Base-by-base conservation (phyloP, 1,139 yeast genomes). In the Saccharomyces hybrid region DNA sequence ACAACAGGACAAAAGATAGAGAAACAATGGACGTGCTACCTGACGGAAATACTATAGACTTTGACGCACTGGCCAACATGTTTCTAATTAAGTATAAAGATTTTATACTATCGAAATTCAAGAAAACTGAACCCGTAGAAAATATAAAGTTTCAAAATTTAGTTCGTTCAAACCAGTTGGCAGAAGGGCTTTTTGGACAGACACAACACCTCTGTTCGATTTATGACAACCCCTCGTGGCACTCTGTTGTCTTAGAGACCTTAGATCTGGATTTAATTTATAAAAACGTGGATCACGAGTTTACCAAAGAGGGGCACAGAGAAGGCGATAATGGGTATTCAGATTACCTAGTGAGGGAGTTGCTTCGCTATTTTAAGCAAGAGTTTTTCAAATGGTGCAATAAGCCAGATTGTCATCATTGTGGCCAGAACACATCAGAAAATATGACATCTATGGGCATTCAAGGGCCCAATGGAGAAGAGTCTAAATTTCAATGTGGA, bases 301-400 rank as follows among this genome's bases (percentile, higher is more conserved):
- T 38, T 38, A 13, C 25, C 6, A 54, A 59, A 4, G 65, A 74
- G 49, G 66, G 34, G 26, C 46, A 67, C 2, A 66, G 62, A 11
- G 69, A 66, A 3, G 71, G 69, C 42, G 68, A 70, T 23, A 74
- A 72, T 59, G 81, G 81, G 9, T 81, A 84, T 61, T 84, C 85
- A 54, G 98, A 91, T 66, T 74, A 78, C 48, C 63, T 91, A 7
- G 91, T 90, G 0, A 74, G 76, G 58, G 93, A 84, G 60, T 69
- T 88, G 20, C 74, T 91, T 38, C 71, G 76, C 48, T 91, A 95
- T 82, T 91, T 85, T 72, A 90, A 89, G 63, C 74, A 84, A 51
- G 84, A 81, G 49, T 90, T 88, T 72, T 91, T 93, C 72, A 74
- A 72, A 42, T 91, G 98, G 98, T 84, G 88, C 13, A 85, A 85